A percentile compares a stretch with the other conserved stretches of the same genome.
Conservation (phyloP, 2,329 filamentous ascomycete species). For the Phaeophleospora eucalypticola region DNA sequence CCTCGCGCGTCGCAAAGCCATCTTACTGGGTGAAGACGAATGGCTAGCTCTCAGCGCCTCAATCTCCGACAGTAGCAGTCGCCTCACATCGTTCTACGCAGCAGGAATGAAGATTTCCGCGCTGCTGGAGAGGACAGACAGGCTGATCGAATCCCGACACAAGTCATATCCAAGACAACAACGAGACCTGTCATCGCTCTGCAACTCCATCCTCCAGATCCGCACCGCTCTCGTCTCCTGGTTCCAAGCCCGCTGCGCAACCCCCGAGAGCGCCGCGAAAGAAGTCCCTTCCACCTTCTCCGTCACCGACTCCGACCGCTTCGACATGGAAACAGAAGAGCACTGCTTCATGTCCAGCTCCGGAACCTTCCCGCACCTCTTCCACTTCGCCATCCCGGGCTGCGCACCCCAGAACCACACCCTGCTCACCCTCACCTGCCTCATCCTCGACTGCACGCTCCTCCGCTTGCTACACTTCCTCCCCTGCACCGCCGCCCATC, state of each 20-base stretch:
- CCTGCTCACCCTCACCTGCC: constrained; percentile 3
- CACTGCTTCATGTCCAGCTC: constrained; percentile 12
- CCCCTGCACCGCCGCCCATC: no score
- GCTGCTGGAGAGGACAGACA: constrained; percentile 6
- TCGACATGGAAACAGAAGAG: constrained; percentile 11
- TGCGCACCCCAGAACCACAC: constrained; percentile 2
- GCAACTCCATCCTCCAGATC: no score
- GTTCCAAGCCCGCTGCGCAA: no score
- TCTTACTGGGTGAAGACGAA: constrained; percentile 6
- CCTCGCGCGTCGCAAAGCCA: constrained; percentile 8
- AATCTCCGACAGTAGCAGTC: not conserved
- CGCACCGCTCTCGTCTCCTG: no score
- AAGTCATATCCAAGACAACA: not conserved
- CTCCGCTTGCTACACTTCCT: constrained; percentile 15
- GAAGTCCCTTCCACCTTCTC: not conserved
- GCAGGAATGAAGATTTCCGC: constrained; percentile 7
- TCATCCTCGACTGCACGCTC: constrained; percentile 10
- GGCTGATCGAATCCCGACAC: not conserved
- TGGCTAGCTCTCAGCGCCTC: constrained; percentile 7
- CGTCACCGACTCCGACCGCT: constrained; percentile 1
- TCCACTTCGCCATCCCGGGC: constrained; percentile 6
- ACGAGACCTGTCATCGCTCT: no score
- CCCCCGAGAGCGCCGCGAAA: no score
- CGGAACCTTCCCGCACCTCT: constrained; percentile 5
- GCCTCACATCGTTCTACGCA: constrained; percentile 8